Evolutionary conservation across 2,329 filamentous ascomycete species (phyloP), one percentile per base, ranked within the genome.

Genomic region (Aspergillus sp.): DNA sequence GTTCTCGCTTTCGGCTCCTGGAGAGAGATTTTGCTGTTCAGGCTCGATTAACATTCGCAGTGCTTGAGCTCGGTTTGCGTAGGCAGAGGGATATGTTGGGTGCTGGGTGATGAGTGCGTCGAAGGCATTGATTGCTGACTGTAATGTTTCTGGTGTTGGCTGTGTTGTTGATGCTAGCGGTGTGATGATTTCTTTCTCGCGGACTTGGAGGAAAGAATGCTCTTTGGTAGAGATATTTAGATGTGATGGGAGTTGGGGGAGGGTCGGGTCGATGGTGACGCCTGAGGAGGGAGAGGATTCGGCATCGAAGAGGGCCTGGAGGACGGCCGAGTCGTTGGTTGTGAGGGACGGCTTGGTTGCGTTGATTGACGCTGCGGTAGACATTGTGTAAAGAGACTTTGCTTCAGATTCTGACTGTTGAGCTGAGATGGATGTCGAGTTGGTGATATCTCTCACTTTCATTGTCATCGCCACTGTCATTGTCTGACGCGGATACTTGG

Each of bases 61-160:
- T 63, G 75, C 70, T 70, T 86, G 83, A 3, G 84, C 84, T 44
- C 82, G 78, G 61, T 86, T 86, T 49, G 80, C 76, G 56, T 82
- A 81, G 11, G 81, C 81, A 6, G 82, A 80, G 2, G 83, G 80
- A 59, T 85, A 86, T 7, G 69, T 68, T 4, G 81, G 79, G 15
- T 79, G 60, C 11, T 73, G 56, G 0, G 60, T 51, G 50, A 84
- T 75, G 5, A 85, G 71, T 2, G 62, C 61, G 34, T 77, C 71
- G 8, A 85, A 67, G 11, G 73, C 68, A 4, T 65, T 53, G 17
- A 80, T 69, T 5, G 75, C 70, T 3, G 66, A 62, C 20, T 70
- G 49, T 41, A 78, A 67, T 4, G 61, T 65, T 30, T 65, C 60
- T 13, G 17, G 22, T 7, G 50, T 11, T 20, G 57, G 45, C 6